Percentiles rank a stretch among this genome's conserved stretches.
phyloP scores from a whole-genome alignment of 768 basidiomycete species.

The Boletus sensibilis region DNA sequence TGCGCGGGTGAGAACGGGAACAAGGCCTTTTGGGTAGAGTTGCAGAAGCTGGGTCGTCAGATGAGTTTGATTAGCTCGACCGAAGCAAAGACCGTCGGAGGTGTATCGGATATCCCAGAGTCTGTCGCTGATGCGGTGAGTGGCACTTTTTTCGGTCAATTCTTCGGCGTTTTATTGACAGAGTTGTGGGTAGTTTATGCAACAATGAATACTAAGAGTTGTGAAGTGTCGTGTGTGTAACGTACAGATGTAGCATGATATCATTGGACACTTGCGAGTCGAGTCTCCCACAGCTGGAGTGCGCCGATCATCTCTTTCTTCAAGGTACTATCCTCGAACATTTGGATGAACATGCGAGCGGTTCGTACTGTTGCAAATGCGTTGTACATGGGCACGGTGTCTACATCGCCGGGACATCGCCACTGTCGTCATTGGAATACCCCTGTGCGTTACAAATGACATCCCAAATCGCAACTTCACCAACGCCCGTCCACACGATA shows the following conservation, averaged over 20 bases:
- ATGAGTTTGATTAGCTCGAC: conserved; percentile 60
- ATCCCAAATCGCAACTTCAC: background rate
- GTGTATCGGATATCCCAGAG: conserved; percentile 56
- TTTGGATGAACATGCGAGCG: background rate
- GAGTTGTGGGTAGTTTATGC: conserved; percentile 22
- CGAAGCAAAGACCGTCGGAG: conserved; percentile 63
- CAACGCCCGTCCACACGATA: background rate
- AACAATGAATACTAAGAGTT: conserved; percentile 9
- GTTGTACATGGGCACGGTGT: too few relatives aligned
- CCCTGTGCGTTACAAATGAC: conserved; percentile 2
- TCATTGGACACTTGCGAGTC: background rate
- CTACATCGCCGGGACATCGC: background rate
- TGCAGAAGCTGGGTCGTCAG: conserved; percentile 48
- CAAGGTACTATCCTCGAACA: background rate
- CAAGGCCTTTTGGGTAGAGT: conserved; percentile 61
- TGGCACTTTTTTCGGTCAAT: background rate
- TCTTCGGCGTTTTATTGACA: background rate
- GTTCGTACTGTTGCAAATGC: background rate
- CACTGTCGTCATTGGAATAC: conserved; percentile 12
- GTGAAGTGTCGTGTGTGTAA: background rate
- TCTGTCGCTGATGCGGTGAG: conserved; percentile 53
- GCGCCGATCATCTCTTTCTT: background rate
- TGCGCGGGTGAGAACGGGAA: conserved; percentile 61
- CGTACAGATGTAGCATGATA: background rate
- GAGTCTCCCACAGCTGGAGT: background rate